A percentile compares a stretch with the other conserved stretches of the same genome.
Conservation (phyloP, 495 filamentous ascomycete genomes). For the Podospora tetraspora region DNA sequence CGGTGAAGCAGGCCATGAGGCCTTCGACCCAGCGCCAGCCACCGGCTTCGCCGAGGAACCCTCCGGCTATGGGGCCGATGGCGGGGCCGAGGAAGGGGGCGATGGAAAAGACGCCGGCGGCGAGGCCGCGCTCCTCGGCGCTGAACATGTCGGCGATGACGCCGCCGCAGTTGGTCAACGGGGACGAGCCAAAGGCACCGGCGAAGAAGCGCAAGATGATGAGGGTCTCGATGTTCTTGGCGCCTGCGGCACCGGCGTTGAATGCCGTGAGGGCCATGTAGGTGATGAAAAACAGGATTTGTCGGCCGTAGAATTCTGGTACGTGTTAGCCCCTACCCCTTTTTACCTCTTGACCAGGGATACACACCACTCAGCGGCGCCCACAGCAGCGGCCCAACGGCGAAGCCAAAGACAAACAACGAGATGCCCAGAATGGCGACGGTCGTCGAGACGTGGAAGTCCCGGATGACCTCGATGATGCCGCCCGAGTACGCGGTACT, state of each 20-base stretch:
- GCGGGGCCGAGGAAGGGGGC: conserved; percentile 68
- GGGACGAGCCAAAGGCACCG: conserved; percentile 70
- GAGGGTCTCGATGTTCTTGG: conserved; percentile 59
- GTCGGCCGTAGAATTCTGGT: conserved; percentile 58
- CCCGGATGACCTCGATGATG: conserved; percentile 51
- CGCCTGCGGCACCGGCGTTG: conserved; percentile 58
- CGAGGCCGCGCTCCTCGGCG: conserved; percentile 53
- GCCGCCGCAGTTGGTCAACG: conserved; percentile 67
- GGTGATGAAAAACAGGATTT: conserved; percentile 61
- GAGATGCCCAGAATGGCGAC: conserved; percentile 64
- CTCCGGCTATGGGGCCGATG: conserved; percentile 53
- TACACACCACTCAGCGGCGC: conserved; percentile 47
- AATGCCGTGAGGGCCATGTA: conserved; percentile 62
- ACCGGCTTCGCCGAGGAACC: conserved; percentile 45
- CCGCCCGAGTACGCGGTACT: conserved; percentile 75
- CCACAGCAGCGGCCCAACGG: conserved; percentile 61
- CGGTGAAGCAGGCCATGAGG: conserved; percentile 63
- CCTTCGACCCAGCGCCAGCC: conserved; percentile 70
- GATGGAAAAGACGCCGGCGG: conserved; percentile 57
- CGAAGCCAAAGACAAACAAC: conserved; percentile 71
- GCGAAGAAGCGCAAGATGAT: conserved; percentile 74
- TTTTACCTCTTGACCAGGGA: background rate
- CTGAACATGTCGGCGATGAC: conserved; percentile 72
- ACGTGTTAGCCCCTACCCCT: conserved; percentile 6
- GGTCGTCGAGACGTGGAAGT: conserved; percentile 56